phyloP scores from a whole-genome alignment of 2,329 filamentous ascomycete species.

The Alternaria dauci region DNA sequence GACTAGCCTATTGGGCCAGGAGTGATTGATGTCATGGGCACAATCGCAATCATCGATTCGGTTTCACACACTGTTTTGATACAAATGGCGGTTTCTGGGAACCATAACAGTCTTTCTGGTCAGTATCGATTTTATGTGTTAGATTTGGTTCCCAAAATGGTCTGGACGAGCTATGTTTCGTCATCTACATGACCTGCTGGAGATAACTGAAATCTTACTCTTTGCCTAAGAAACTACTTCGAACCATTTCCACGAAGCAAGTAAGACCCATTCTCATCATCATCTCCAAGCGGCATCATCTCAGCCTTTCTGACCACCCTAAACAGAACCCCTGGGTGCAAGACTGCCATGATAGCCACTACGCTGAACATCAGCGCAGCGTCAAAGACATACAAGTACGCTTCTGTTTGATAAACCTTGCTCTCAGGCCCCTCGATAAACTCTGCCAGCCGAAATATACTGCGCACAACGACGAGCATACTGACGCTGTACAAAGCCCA shows the following conservation, averaged over 20 bases:
- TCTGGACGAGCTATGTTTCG: neutral
- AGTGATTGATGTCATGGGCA: too few species aligned
- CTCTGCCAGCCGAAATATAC: constrained; percentile 26
- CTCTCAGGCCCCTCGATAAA: constrained; percentile 20
- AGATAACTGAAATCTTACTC: neutral
- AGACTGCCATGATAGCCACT: constrained; percentile 14
- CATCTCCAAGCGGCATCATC: neutral
- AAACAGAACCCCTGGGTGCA: constrained; percentile 26
- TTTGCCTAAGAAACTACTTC: neutral
- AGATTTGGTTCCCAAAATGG: too few species aligned
- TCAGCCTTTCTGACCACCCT: constrained; percentile 20
- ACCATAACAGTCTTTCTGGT: too few species aligned
- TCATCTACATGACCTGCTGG: neutral
- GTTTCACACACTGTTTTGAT: too few species aligned
- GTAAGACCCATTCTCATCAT: neutral
- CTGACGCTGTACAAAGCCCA: constrained; percentile 23
- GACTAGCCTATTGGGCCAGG: too few species aligned
- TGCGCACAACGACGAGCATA: constrained; percentile 21
- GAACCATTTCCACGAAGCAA: neutral
- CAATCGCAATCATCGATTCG: too few species aligned
- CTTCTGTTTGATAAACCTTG: constrained; percentile 21
- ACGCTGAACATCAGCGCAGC: constrained; percentile 23
- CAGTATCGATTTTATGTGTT: too few species aligned
- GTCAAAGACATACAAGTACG: constrained; percentile 29
- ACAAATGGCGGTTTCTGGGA: too few species aligned